Base-by-base conservation (phyloP, 2,329 filamentous ascomycete genomes). In the Fusarium sp. region DNA sequence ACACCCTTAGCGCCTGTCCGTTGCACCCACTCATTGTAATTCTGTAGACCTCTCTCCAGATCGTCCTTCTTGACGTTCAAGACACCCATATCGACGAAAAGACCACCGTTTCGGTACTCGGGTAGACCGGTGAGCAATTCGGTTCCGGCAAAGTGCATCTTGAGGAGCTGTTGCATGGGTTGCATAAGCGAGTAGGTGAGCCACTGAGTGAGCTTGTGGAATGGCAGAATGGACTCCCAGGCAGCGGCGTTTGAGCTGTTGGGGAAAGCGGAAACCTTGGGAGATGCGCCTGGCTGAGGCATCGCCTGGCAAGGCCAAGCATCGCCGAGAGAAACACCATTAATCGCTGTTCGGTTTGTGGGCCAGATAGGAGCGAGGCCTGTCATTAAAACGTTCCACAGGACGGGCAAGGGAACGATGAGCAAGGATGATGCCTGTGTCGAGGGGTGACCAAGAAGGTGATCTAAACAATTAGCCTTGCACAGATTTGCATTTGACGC, bases 181-280 rank as follows among this genome's bases (percentile, higher is more conserved):
- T 94, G 91, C 92, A 97, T 97, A 59, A 98, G 87, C 4, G 94
- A 97, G 81, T 97, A 97, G 52, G 92, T 93, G 59, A 98, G 90
- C 94, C 94, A 98, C 80, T 97, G 94, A 0, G 94, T 97, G 37
- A 97, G 87, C 81, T 97, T 97, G 84, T 98, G 94, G 83, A 97
- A 97, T 0, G 94, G 94, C 13, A 95, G 88, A 67, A 97, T 94
- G 0, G 87, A 91, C 77, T 94, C 91, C 91, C 92, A 94, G 4
- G 74, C 74, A 7, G 74, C 70, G 20, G 74, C 67, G 29, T 75
- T 76, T 18, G 69, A 69, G 69, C 65, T 71, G 61, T 71, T 71
- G 25, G 69, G 69, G 49, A 71, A 71, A n/a, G 74, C 68, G 48
- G 74, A 76, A 11, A 76, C 61, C 57, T 76, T 76, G 44, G 72